Conservation (phyloP, 345 rosid species). For the Citrus sp. region DNA sequence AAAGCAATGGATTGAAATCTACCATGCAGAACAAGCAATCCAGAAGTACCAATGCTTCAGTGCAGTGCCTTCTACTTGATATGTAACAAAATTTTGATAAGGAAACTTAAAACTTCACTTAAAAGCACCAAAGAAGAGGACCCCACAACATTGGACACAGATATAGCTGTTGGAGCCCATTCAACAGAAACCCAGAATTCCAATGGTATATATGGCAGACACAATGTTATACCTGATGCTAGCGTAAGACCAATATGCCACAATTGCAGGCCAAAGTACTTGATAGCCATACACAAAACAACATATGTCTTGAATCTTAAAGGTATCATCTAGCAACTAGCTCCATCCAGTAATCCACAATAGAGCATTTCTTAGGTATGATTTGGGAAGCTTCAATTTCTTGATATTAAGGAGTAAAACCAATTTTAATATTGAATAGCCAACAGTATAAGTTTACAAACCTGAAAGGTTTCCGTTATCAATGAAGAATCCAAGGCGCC, state of each 20-base stretch:
- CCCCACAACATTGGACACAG: not conserved
- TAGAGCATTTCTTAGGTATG: not conserved
- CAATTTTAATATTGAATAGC: not conserved
- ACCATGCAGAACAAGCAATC: not conserved
- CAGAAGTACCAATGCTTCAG: not conserved
- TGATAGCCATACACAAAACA: not conserved
- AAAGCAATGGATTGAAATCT: not conserved
- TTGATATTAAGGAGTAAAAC: conserved; percentile 9
- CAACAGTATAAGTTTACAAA: conserved; percentile 21
- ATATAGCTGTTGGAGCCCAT: not conserved
- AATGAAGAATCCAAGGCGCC: conserved; percentile 51
- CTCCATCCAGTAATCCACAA: not conserved
- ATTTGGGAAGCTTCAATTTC: conserved; percentile 13
- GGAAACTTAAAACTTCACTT: not conserved
- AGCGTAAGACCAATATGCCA: not conserved
- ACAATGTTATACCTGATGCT: not conserved
- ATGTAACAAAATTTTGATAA: not conserved
- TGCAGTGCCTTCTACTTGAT: not conserved
- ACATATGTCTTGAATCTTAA: not conserved
- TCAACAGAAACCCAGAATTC: not conserved
- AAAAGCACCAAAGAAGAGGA: not conserved
- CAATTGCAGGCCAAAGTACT: not conserved
- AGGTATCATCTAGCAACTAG: not conserved
- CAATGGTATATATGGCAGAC: not conserved
- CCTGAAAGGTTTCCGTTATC: conserved; percentile 79